These are phyloP conservation scores for Erodium maritimum DNA, from an alignment of 345 rosid species.

Conservation along the genomic window DNA sequence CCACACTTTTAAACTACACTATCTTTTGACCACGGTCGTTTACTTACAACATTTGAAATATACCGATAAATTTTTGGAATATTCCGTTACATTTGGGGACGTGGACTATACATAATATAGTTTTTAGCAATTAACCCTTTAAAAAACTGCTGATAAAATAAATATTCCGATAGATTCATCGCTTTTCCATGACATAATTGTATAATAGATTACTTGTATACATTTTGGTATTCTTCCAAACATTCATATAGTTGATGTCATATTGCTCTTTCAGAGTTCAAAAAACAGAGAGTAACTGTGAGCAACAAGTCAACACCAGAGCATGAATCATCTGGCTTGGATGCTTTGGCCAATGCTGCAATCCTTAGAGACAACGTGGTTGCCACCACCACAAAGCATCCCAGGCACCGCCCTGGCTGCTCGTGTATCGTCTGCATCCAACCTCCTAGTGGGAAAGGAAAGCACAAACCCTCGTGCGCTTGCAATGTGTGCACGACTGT, in stretches of 20 bases:
- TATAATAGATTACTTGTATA: no score
- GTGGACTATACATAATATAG: no score
- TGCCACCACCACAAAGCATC: slow-evolving; percentile 84
- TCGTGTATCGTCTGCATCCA: slow-evolving; percentile 97
- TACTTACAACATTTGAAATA: no score
- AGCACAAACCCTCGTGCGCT: slow-evolving; percentile 87
- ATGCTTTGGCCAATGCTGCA: slow-evolving; percentile 72
- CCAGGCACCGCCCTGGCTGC: slow-evolving; percentile 92
- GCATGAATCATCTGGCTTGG: slow-evolving; percentile 52
- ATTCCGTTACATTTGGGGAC: no score
- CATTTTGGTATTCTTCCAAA: background rate
- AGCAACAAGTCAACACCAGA: slow-evolving; percentile 33
- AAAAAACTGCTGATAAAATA: no score
- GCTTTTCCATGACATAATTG: no score
- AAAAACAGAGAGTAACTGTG: slow-evolving; percentile 44
- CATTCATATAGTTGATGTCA: background rate
- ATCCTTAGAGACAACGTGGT: slow-evolving; percentile 41
- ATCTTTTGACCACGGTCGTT: no score
- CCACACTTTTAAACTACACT: no score
- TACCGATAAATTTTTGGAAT: no score
- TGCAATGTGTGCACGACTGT: slow-evolving; percentile 82
- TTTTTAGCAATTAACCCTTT: no score
- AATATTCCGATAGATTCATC: no score
- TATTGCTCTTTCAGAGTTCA: slow-evolving; percentile 44
- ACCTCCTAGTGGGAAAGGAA: slow-evolving; percentile 95